Base-by-base conservation (phyloP, 2,329 filamentous ascomycete species). In the Amauroascus verrucosus region DNA sequence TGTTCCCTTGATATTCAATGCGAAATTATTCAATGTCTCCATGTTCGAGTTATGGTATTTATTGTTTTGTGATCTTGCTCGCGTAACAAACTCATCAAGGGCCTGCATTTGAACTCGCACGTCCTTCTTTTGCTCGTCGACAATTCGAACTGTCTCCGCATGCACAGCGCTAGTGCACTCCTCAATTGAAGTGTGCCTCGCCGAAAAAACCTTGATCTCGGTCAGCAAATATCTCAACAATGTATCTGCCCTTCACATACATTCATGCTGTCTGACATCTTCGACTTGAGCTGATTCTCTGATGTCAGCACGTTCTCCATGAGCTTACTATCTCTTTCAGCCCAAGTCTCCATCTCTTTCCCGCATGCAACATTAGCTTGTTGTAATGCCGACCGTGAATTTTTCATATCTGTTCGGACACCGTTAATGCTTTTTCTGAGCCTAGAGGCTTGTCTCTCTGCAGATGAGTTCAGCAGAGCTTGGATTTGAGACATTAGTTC, bases 21-120 rank as follows among this genome's bases (percentile, higher is more conserved):
- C 80, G 30, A 96, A 75, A 8, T 70, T 71, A 32, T 78, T 71
- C n/a, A 95, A 72, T 1, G 83, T 85, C n/a, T 75, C 67, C 1
- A 77, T 69, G 58, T 94, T 86, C 24, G 79, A 77, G 24, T 82
- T 76, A 65, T 93, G 84, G 64, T 95, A 88, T 16, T 76, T 75
- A 28, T 84, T 81, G 66, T 95, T 97, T 63, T 94, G 85, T 1
- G 80, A 80, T 56, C 84, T 82, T 48, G 94, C 89, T 30, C 86
- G 83, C 30, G 84, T 79, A 37, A 97, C 88, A 62, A 96, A 95
- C 59, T 91, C 87, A 63, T 97, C 91, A 6, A 98, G 78, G 1
- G 88, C 86, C 54, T 83, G 81, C 80, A 98, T 90, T 68, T 97
- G 88, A n/a, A 77, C 79, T 56, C 86, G 84, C 64, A 98, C 85